These are phyloP conservation scores for Fusarium pseudoanthophilum DNA, from an alignment of 2,329 filamentous ascomycete species.

Conservation along the genomic window DNA sequence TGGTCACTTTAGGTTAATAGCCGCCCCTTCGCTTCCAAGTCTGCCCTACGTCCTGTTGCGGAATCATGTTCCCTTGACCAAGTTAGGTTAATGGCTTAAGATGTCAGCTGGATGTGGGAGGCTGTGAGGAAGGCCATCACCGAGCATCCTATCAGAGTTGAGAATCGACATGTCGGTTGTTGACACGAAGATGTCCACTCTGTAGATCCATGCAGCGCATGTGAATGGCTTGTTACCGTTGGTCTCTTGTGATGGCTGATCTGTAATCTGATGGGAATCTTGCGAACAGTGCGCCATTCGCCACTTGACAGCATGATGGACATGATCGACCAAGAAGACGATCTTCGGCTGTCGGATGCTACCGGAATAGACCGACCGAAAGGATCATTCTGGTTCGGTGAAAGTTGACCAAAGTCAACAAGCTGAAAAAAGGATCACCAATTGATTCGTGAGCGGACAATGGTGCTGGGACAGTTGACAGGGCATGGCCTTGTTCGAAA, in stretches of 20 bases:
- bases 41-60: conserved; percentile 26
- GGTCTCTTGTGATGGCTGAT: conserved; percentile 12
- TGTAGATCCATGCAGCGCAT: conserved; percentile 40
- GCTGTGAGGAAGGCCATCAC: conserved; percentile 37
- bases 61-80: conserved; percentile 20
- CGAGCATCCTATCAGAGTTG: conserved; percentile 40
- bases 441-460: conserved; percentile 23
- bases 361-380: conserved; percentile 20
- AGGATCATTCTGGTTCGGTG: conserved; percentile 4
- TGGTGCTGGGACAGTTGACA: conserved; percentile 31
- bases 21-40: conserved; percentile 20
- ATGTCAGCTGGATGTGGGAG: conserved; percentile 38
- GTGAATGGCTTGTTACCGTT: conserved; percentile 17
- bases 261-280: conserved; percentile 12
- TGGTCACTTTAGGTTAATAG: conserved; percentile 26
- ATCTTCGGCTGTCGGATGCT: conserved; percentile 19
- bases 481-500: conserved; percentile 35
- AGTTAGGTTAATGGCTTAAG: conserved; percentile 26
- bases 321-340: neutral
- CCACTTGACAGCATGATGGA: neutral
- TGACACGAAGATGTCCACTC: conserved; percentile 37
- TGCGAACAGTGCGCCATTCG: conserved; percentile 1
- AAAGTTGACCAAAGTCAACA: conserved; percentile 1
- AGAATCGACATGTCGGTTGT: conserved; percentile 29
- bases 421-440: conserved; percentile 18